Evolutionary conservation across 345 rosid species (phyloP).

Genomic region (Eutrema heterophyllum): DNA sequence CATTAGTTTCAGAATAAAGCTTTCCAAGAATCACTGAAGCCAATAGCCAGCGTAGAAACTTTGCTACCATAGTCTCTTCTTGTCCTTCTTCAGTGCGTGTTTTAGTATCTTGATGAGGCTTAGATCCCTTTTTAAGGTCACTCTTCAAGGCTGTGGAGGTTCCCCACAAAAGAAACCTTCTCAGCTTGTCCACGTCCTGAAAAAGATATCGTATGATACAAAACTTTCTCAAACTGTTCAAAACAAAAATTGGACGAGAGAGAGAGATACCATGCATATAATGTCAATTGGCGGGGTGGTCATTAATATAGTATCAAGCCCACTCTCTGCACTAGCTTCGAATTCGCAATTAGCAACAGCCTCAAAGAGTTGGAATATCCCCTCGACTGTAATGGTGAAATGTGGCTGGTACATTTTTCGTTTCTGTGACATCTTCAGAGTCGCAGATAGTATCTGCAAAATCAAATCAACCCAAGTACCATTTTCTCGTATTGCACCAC

Average conservation of each 20-base stretch:
- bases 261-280: constrained; percentile 44
- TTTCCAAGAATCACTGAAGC: constrained; percentile 65
- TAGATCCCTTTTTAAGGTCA: constrained; percentile 30
- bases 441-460: constrained; percentile 44
- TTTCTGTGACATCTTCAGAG: constrained; percentile 64
- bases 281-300: constrained; percentile 60
- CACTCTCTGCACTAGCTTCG: constrained; percentile 43
- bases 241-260: not conserved
- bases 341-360: constrained; percentile 30
- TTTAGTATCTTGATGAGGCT: constrained; percentile 12
- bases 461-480: constrained; percentile 35
- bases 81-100: constrained; percentile 27
- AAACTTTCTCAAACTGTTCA: not conserved
- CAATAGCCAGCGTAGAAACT: constrained; percentile 74
- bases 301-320: constrained; percentile 61
- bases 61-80: constrained; percentile 46
- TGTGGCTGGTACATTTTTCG: constrained; percentile 60
- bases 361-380: constrained; percentile 53
- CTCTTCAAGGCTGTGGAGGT: constrained; percentile 56
- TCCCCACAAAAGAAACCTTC: constrained; percentile 65
- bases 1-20: constrained; percentile 35
- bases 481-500: constrained; percentile 43
- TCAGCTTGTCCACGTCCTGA: constrained; percentile 57
- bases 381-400: constrained; percentile 60
- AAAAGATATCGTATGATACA: constrained; percentile 14